Conservation (phyloP, 495 filamentous ascomycete genomes). For the Tuber brumale region DNA sequence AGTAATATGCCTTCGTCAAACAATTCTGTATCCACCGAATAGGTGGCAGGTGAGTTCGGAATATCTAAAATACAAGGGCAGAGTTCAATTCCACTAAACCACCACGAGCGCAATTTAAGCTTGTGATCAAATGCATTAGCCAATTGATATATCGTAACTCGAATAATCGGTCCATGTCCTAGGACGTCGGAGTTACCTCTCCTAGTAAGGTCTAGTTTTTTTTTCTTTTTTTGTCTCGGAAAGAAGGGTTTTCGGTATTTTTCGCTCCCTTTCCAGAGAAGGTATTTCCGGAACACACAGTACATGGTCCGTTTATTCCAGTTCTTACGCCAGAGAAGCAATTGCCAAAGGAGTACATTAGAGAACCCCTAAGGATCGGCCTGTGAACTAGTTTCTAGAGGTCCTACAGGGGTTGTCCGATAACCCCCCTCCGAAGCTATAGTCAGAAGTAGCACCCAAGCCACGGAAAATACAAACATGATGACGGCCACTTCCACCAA, state of each 20-base stretch:
- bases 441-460: background rate
- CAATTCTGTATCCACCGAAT: background rate
- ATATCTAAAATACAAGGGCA: background rate
- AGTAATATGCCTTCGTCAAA: too few species aligned
- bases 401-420: background rate
- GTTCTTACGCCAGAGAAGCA: background rate
- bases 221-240: too few species aligned
- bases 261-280: too few species aligned
- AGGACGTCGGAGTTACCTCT: too few species aligned
- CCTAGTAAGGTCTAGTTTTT: too few species aligned
- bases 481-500: background rate
- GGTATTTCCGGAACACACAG: too few species aligned
- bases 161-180: too few species aligned
- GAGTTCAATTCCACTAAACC: background rate
- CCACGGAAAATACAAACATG: background rate
- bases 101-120: background rate
- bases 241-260: too few species aligned
- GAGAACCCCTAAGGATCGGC: background rate
- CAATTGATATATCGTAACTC: background rate
- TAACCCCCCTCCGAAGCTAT: background rate
- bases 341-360: background rate
- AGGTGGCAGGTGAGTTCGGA: background rate
- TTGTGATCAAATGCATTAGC: background rate
- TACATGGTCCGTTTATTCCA: too few species aligned
- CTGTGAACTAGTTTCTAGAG: background rate